These are phyloP conservation scores for Teunomyces kruisii DNA, from an alignment of 805 yeast genomes.

Conservation along the genomic window DNA sequence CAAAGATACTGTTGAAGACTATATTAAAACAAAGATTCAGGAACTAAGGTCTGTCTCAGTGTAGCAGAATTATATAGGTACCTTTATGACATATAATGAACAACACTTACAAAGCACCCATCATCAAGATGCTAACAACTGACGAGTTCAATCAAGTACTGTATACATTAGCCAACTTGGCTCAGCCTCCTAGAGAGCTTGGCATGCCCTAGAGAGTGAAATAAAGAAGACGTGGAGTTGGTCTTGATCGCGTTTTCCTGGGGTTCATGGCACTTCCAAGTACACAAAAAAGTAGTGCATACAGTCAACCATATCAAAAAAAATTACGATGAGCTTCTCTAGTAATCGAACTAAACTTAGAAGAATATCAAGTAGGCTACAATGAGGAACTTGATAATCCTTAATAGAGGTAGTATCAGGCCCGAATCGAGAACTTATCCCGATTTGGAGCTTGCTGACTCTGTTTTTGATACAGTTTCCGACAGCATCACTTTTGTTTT, in stretches of 20 bases:
- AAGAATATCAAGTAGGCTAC: constrained; percentile 2
- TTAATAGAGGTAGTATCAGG: constrained; percentile 53
- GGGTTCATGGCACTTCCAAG: neutral
- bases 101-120: too few relatives aligned
- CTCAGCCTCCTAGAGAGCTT: too few relatives aligned
- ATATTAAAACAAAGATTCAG: constrained; percentile 9
- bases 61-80: neutral
- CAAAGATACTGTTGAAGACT: constrained; percentile 36
- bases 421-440: constrained; percentile 63
- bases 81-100: neutral
- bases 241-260: neutral
- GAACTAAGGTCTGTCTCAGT: neutral
- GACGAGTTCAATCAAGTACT: too few relatives aligned
- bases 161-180: too few relatives aligned
- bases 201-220: too few relatives aligned
- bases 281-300: neutral
- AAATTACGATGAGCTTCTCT: constrained; percentile 3
- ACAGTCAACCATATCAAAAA: neutral
- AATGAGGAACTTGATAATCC: constrained; percentile 51
- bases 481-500: constrained; percentile 71
- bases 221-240: too few relatives aligned
- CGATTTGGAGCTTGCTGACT: constrained; percentile 53
- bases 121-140: too few relatives aligned
- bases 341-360: neutral
- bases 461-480: constrained; percentile 69